These are phyloP conservation scores for Trichophyton equinum DNA, from an alignment of 2,329 filamentous ascomycete species.

Conservation along the genomic window DNA sequence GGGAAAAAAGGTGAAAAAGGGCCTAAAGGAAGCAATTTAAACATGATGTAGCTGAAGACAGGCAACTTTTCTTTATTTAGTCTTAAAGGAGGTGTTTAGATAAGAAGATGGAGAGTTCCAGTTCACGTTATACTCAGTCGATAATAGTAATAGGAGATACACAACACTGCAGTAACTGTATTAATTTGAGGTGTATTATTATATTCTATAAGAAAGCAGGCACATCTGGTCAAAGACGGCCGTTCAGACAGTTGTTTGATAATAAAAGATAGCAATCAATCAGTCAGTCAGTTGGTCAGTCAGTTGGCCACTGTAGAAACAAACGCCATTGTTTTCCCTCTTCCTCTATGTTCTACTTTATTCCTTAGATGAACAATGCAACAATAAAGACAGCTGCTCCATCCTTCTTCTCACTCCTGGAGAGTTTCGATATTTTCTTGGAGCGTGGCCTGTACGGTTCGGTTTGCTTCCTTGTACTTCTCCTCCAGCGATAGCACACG, in stretches of 20 bases:
- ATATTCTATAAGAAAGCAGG: too few relatives aligned
- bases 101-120: neutral
- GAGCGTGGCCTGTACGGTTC: neutral
- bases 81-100: neutral
- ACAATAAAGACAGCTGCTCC: neutral
- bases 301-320: neutral
- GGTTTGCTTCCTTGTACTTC: slow-evolving; percentile 6
- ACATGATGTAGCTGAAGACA: neutral
- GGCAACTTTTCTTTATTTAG: neutral
- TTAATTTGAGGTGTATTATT: too few relatives aligned
- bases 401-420: neutral
- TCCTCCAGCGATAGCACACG: slow-evolving; percentile 9
- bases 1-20: neutral
- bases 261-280: neutral
- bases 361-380: neutral
- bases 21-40: neutral
- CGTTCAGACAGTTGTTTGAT: neutral
- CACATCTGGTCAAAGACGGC: too few relatives aligned
- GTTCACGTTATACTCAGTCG: neutral
- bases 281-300: neutral
- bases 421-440: neutral
- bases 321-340: neutral
- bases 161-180: too few relatives aligned
- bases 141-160: too few relatives aligned
- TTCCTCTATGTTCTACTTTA: neutral